Evolutionary conservation across 169 alveolate genomes (phyloP).

Genomic region (Cryptosporidium felis): DNA sequence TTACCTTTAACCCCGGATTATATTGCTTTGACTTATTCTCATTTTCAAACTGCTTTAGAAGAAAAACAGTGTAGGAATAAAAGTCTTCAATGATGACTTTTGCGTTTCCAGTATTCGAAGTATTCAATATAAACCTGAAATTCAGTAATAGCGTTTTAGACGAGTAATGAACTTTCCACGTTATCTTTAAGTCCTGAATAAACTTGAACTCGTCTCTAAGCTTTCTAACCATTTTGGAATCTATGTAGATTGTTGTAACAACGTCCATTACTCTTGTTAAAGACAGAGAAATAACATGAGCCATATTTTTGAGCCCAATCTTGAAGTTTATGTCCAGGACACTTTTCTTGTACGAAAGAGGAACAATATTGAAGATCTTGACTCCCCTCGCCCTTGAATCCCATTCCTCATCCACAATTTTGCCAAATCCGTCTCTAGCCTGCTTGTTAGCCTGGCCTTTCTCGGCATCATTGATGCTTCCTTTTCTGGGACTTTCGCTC

Average conservation of each 20-base stretch:
- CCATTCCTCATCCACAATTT: too few relatives aligned
- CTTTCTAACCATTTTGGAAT: not conserved
- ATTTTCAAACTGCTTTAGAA: not conserved
- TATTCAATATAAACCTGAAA: conserved; percentile 24
- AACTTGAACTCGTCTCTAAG: conserved; percentile 8
- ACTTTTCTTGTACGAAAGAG: conserved; percentile 14
- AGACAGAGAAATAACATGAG: not conserved
- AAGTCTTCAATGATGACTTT: not conserved
- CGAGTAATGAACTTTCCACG: conserved; percentile 24
- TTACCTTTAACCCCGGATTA: not conserved
- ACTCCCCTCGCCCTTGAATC: too few relatives aligned
- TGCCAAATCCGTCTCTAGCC: too few relatives aligned
- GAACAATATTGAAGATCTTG: conserved; percentile 22
- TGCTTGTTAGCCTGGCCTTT: too few relatives aligned
- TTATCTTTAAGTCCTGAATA: not conserved
- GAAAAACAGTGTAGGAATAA: conserved; percentile 16
- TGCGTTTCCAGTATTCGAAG: not conserved
- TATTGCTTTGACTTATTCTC: too few relatives aligned
- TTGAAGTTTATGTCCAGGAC: conserved; percentile 18
- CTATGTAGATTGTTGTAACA: not conserved
- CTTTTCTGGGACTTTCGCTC: too few relatives aligned
- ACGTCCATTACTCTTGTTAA: conserved; percentile 57
- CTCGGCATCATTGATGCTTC: too few relatives aligned
- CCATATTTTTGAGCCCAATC: conserved; percentile 8
- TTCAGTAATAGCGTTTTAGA: not conserved